These are phyloP conservation scores for Leersia perrieri DNA, from an alignment of 176 grass and related monocot species.

Conservation along the genomic window DNA sequence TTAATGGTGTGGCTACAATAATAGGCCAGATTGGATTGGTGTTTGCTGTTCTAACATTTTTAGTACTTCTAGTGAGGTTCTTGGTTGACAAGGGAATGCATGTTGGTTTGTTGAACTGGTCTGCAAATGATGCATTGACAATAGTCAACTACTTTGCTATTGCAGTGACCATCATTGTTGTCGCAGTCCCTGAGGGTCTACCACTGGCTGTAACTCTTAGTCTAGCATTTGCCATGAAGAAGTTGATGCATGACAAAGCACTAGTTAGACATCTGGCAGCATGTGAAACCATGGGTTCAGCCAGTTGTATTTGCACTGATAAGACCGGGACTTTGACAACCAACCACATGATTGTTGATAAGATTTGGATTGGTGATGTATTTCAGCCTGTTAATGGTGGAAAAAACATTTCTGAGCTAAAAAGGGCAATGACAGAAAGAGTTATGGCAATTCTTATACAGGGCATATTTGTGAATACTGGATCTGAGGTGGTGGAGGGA, in stretches of 20 bases:
- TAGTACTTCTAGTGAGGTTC: conserved; percentile 64
- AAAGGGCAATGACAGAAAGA: conserved; percentile 49
- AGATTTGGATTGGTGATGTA: conserved; percentile 63
- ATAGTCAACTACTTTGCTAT: conserved; percentile 88
- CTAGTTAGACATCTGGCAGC: conserved; percentile 84
- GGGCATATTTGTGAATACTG: conserved; percentile 86
- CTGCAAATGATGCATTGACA: conserved; percentile 57
- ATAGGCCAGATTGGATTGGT: conserved; percentile 80
- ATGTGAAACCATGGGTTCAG: conserved; percentile 96
- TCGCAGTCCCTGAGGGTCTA: conserved; percentile 87
- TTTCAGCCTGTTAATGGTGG: conserved; percentile 40
- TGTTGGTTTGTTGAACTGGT: conserved; percentile 61
- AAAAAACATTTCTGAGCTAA: conserved; percentile 37
- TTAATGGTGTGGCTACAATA: conserved; percentile 78
- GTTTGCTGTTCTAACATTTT: conserved; percentile 79
- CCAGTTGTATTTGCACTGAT: conserved; percentile 86
- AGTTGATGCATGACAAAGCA: conserved; percentile 83
- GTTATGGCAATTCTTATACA: conserved; percentile 54
- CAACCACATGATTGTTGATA: conserved; percentile 88
- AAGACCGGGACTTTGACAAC: conserved; percentile 97
- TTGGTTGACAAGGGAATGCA: conserved; percentile 50
- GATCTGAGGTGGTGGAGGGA: conserved; percentile 67
- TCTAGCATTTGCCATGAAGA: conserved; percentile 98
- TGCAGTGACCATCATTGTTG: conserved; percentile 84
- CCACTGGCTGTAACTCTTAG: conserved; percentile 88